phyloP scores from a whole-genome alignment of 140 eudicot genomes.

The Anethum foeniculum region DNA sequence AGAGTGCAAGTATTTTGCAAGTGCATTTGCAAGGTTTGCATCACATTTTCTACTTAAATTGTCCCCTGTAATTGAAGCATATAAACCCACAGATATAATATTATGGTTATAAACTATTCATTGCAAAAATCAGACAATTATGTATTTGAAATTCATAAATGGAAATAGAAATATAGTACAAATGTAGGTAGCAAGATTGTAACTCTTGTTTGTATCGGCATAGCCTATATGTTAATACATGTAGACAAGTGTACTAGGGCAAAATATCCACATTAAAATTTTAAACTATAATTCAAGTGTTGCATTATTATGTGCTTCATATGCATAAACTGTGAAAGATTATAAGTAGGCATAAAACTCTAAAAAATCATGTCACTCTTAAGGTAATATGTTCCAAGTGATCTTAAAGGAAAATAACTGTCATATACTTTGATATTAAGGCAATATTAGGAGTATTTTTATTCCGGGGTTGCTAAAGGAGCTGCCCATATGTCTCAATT shows the following conservation, averaged over 20 bases:
- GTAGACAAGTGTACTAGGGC: not conserved
- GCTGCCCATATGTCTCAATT: not conserved
- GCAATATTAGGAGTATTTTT: not conserved
- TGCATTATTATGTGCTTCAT: not conserved
- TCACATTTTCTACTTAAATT: not conserved
- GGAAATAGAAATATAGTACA: not conserved
- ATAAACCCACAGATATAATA: not conserved
- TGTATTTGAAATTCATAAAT: not conserved
- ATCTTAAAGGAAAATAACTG: too few species aligned
- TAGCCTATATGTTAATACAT: not conserved
- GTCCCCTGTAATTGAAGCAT: not conserved
- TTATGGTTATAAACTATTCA: not conserved
- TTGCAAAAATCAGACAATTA: not conserved
- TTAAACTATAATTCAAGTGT: not conserved
- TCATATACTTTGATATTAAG: not conserved
- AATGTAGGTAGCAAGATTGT: not conserved
- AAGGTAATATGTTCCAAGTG: not conserved
- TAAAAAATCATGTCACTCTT: not conserved
- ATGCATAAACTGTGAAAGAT: not conserved
- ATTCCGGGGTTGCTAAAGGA: not conserved
- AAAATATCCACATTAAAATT: not conserved
- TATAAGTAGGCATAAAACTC: not conserved
- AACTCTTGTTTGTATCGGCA: not conserved
- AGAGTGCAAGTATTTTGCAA: conserved; percentile 97
- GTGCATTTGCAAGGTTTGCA: conserved; percentile 85